These are phyloP conservation scores for Centrapalus pauciflorus DNA, from an alignment of 129 eudicot species.

Conservation along the genomic window DNA sequence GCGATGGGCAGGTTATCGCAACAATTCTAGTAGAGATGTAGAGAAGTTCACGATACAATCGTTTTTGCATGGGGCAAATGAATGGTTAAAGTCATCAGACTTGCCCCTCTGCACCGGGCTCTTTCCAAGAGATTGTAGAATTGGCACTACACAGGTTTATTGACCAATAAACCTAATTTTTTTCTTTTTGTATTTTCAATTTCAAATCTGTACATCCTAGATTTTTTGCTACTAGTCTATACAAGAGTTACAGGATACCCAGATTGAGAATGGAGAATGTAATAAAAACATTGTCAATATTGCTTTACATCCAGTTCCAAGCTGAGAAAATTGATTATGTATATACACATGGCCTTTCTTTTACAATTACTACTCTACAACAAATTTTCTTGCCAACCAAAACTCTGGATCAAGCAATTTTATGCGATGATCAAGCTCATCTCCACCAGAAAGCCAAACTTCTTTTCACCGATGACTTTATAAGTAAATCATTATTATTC, in stretches of 20 bases:
- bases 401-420: slow-evolving; percentile 9
- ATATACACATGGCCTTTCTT: not conserved
- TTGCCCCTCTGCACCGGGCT: slow-evolving; percentile 47
- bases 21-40: slow-evolving; percentile 42
- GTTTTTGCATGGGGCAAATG: slow-evolving; percentile 65
- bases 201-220: not conserved
- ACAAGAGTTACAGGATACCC: too few species aligned
- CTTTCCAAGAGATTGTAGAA: slow-evolving; percentile 27
- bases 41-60: slow-evolving; percentile 50
- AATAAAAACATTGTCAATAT: not conserved
- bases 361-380: slow-evolving; percentile 1
- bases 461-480: not conserved
- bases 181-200: too few species aligned
- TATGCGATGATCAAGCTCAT: slow-evolving; percentile 11
- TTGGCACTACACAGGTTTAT: slow-evolving; percentile 16
- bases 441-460: not conserved
- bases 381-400: slow-evolving; percentile 13
- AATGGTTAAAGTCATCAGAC: slow-evolving; percentile 60
- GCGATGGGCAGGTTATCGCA: slow-evolving; percentile 57
- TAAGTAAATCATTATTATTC: slow-evolving; percentile 1
- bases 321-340: slow-evolving; percentile 4
- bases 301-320: slow-evolving; percentile 17
- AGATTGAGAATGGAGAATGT: slow-evolving; percentile 2
- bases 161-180: slow-evolving; percentile 7
- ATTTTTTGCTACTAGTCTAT: not conserved